Base-by-base conservation (phyloP, 2,329 filamentous ascomycete genomes). In the Paracoccidioides lutzii region DNA sequence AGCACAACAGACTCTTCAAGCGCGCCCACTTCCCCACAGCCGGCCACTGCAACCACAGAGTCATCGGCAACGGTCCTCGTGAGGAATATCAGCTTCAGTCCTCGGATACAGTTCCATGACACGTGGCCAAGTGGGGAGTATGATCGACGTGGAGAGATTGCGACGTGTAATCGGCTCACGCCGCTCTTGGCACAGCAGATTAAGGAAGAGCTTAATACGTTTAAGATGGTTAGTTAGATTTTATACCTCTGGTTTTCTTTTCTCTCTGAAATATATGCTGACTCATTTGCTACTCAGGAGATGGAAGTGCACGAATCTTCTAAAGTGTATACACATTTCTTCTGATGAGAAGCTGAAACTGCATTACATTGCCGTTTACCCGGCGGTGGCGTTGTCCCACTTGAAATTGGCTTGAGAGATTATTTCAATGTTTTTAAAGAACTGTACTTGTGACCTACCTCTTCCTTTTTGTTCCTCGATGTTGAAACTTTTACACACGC, bases 221-320 rank as follows among this genome's bases (percentile, higher is more conserved):
- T 98, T 79, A 98, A 98, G 73, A 98, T 98, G 93, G 89, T 93
- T 76, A 59, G 84, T 73, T 1, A 14, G 40, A n/a, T 45, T 2
- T 37, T 46, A 0, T 44, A 3, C 48, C 30, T 12, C 4, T 55
- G 53, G 55, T 61, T 58, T 40, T 37, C 48, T 51, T 59, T n/a
- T n/a, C n/a, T n/a, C n/a, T n/a, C n/a, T n/a, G n/a, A n/a, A n/a
- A n/a, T n/a, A n/a, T n/a, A n/a, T n/a, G n/a, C n/a, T n/a, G n/a
- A n/a, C n/a, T n/a, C n/a, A n/a, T n/a, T n/a, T 59, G 15, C 30
- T 53, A 46, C 10, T 57, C 59, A 97, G 93, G 93, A 98, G 77
- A 98, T 98, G 93, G 93, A 97, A 78, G 93, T 98, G 66, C 93
- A 98, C 72, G 93, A 97, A 75, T 88, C 86, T 70, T 97, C 93